A percentile compares a stretch with the other conserved stretches of the same genome.
Evolutionary conservation across 345 rosid genomes (phyloP).

Genomic region (Litchi chinensis): DNA sequence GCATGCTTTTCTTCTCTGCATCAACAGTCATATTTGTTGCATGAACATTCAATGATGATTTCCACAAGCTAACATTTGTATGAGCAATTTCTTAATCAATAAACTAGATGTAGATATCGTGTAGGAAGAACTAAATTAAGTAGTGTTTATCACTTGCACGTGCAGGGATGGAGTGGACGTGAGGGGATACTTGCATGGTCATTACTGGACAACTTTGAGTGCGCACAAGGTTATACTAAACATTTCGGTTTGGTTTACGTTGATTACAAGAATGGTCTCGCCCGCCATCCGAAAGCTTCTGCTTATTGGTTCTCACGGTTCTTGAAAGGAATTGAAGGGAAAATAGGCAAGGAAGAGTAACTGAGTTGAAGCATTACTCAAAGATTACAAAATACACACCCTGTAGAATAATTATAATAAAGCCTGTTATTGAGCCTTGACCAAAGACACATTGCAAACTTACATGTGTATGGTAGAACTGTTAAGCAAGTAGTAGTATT

Average conservation of each 20-base stretch:
- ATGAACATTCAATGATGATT: background rate
- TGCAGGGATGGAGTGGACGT: conserved; percentile 83
- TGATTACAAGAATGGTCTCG: conserved; percentile 80
- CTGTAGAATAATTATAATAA: background rate
- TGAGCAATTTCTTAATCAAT: background rate
- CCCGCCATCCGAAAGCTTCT: conserved; percentile 82
- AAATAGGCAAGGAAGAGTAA: conserved; percentile 51
- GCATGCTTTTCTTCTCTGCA: background rate
- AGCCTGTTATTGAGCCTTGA: too few relatives aligned
- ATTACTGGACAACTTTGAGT: conserved; percentile 86
- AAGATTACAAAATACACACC: too few relatives aligned
- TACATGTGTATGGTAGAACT: background rate
- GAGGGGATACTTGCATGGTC: conserved; percentile 97
- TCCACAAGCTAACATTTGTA: background rate
- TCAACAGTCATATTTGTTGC: background rate
- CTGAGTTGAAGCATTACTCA: background rate
- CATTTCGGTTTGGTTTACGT: conserved; percentile 87
- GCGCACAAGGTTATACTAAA: conserved; percentile 91
- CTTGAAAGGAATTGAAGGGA: conserved; percentile 55
- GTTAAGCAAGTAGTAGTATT: background rate
- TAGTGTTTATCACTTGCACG: background rate
- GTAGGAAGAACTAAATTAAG: background rate
- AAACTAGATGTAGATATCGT: background rate
- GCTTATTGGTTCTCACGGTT: conserved; percentile 85
- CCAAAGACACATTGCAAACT: background rate